Conservation (phyloP, 2,329 filamentous ascomycete species). For the Ophiosphaerella narmari region DNA sequence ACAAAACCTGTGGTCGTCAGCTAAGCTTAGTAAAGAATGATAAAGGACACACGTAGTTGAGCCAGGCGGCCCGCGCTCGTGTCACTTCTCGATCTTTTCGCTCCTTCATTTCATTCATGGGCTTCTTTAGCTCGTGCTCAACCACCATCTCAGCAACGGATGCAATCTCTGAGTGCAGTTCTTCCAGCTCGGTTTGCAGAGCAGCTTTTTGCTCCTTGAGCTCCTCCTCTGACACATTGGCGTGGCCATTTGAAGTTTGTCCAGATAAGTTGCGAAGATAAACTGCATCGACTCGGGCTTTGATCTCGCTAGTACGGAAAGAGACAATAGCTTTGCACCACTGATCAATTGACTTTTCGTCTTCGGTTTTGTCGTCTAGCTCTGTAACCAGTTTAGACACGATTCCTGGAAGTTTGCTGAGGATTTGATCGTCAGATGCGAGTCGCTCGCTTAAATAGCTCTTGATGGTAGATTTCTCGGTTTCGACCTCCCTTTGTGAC, state of each 20-base stretch:
- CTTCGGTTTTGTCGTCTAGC: slow-evolving; percentile 54
- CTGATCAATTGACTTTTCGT: slow-evolving; percentile 59
- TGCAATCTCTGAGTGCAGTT: slow-evolving; percentile 70
- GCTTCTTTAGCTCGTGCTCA: slow-evolving; percentile 68
- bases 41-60: slow-evolving; percentile 46
- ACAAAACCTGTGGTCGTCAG: slow-evolving; percentile 37
- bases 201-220: slow-evolving; percentile 57
- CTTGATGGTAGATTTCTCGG: slow-evolving; percentile 52
- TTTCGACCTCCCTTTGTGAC: slow-evolving; percentile 56
- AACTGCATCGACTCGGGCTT: slow-evolving; percentile 55
- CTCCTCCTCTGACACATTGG: slow-evolving; percentile 43
- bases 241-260: slow-evolving; percentile 6
- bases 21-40: too few species aligned
- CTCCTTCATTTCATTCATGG: slow-evolving; percentile 55
- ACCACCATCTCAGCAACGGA: slow-evolving; percentile 73
- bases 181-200: slow-evolving; percentile 69
- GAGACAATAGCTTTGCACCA: slow-evolving; percentile 56
- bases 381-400: slow-evolving; percentile 61
- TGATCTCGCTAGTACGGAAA: slow-evolving; percentile 49
- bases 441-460: slow-evolving; percentile 58
- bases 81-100: slow-evolving; percentile 41
- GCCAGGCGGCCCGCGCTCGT: slow-evolving; percentile 47
- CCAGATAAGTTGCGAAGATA: slow-evolving; percentile 52
- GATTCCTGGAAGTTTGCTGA: slow-evolving; percentile 69
- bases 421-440: slow-evolving; percentile 66